Percentiles rank a stretch among this genome's conserved stretches.
Conservation (phyloP, 2,329 filamentous ascomycete genomes). For the Ceratocystis papillata region DNA sequence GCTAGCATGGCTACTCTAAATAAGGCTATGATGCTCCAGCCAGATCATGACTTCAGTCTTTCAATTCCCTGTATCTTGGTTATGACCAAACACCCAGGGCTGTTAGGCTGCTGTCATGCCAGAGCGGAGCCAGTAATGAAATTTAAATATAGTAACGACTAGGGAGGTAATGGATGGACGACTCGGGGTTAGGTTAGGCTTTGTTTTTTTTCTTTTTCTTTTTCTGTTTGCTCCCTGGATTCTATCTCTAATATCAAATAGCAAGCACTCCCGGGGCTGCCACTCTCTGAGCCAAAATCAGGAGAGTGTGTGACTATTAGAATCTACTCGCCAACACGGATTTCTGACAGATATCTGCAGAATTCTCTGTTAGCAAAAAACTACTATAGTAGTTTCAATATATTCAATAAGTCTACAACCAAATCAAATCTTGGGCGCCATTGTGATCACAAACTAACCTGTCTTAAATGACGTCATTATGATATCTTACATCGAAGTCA, state of each 20-base stretch:
- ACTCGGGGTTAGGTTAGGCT: neutral
- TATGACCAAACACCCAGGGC: constrained; percentile 10
- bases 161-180: constrained; percentile 17
- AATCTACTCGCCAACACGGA: neutral
- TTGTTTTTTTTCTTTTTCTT: neutral
- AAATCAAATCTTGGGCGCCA: too few species aligned
- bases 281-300: too few species aligned
- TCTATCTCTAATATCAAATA: neutral
- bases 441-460: too few species aligned
- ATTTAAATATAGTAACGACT: constrained; percentile 21
- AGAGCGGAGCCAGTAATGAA: constrained; percentile 9
- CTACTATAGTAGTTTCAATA: constrained; percentile 1
- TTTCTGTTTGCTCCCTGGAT: neutral
- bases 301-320: too few species aligned
- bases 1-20: neutral
- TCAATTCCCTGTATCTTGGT: neutral
- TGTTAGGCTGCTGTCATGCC: neutral
- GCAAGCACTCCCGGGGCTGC: too few species aligned
- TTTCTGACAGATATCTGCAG: neutral
- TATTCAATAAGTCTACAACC: neutral
- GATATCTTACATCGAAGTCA: neutral
- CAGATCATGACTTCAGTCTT: too few species aligned
- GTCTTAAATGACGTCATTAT: neutral
- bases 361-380: neutral
- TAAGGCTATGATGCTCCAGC: neutral